Conservation (phyloP, 306 rosid genomes). For the Begonia fuchsioides region DNA sequence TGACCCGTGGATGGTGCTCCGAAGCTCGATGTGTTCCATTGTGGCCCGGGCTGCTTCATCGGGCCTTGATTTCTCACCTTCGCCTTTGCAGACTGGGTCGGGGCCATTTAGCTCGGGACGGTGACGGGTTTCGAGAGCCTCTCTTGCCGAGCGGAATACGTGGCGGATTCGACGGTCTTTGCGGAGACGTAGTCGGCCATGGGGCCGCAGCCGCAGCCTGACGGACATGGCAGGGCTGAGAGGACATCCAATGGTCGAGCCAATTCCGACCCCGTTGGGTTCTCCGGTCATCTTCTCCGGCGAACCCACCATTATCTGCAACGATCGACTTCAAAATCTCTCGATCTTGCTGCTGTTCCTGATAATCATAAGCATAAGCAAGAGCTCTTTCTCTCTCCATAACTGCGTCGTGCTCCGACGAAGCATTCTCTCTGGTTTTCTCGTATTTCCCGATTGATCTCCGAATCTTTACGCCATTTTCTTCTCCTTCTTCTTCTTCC, state of each 20-base stretch:
- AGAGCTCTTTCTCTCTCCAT: conserved; percentile 69
- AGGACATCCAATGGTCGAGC: conserved; percentile 79
- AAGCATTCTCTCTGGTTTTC: conserved; percentile 26
- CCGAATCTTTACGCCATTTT: conserved; percentile 18
- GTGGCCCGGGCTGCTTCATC: conserved; percentile 23
- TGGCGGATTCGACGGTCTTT: conserved; percentile 45
- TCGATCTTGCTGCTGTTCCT: conserved; percentile 27
- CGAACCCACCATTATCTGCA: conserved; percentile 16
- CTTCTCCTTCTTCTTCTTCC: conserved; percentile 12
- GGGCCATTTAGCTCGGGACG: conserved; percentile 82
- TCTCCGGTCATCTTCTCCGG: conserved; percentile 21
- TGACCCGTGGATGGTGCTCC: conserved; percentile 27
- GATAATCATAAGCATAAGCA: conserved; percentile 56
- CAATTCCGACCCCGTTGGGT: conserved; percentile 72
- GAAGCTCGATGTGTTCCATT: conserved; percentile 47
- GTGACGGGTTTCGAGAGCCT: conserved; percentile 12
- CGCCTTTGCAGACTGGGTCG: conserved; percentile 85
- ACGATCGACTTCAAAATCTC: neutral
- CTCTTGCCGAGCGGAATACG: conserved; percentile 12
- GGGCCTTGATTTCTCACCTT: conserved; percentile 38
- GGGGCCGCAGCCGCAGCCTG: conserved; percentile 15
- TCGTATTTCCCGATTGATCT: conserved; percentile 15
- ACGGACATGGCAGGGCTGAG: conserved; percentile 30
- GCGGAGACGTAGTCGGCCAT: conserved; percentile 44
- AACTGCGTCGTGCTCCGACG: conserved; percentile 42